phyloP scores from a whole-genome alignment of 768 basidiomycete genomes.

The Russula emetica region DNA sequence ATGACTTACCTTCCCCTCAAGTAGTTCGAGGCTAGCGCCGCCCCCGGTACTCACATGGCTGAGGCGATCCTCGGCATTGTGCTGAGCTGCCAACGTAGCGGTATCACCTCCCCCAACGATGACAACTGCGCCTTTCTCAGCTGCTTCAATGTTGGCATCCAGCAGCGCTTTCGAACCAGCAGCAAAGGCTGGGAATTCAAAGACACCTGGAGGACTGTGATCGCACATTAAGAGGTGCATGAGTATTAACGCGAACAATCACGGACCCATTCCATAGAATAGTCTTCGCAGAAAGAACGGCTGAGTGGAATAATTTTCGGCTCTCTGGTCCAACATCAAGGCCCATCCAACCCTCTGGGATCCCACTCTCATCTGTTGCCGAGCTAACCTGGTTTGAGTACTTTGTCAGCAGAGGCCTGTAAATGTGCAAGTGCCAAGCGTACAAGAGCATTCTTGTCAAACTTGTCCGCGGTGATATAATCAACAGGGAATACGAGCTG shows the following conservation, averaged over 20 bases:
- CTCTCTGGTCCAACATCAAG: slow-evolving; percentile 89
- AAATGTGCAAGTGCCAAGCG: slow-evolving; percentile 26
- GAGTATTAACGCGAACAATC: neutral
- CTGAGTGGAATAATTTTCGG: slow-evolving; percentile 67
- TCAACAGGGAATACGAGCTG: slow-evolving; percentile 95
- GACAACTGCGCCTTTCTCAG: slow-evolving; percentile 79
- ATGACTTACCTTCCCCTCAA: slow-evolving; percentile 88
- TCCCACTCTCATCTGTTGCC: slow-evolving; percentile 81
- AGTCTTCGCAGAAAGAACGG: slow-evolving; percentile 87
- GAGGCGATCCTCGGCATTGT: slow-evolving; percentile 77
- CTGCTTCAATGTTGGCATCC: slow-evolving; percentile 82
- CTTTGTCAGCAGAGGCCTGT: neutral
- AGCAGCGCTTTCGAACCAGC: slow-evolving; percentile 79
- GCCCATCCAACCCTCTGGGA: slow-evolving; percentile 92
- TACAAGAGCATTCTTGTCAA: slow-evolving; percentile 85
- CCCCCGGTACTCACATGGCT: slow-evolving; percentile 97
- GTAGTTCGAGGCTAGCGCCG: slow-evolving; percentile 87
- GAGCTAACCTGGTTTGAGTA: slow-evolving; percentile 48
- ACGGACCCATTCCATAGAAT: slow-evolving; percentile 93
- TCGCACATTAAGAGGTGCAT: slow-evolving; percentile 2
- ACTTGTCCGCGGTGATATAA: slow-evolving; percentile 92
- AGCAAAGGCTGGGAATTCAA: slow-evolving; percentile 92
- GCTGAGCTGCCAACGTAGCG: slow-evolving; percentile 91
- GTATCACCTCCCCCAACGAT: slow-evolving; percentile 97
- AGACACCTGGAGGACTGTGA: slow-evolving; percentile 89